phyloP scores from a whole-genome alignment of 768 basidiomycete species.

The Tricholoma sp. region DNA sequence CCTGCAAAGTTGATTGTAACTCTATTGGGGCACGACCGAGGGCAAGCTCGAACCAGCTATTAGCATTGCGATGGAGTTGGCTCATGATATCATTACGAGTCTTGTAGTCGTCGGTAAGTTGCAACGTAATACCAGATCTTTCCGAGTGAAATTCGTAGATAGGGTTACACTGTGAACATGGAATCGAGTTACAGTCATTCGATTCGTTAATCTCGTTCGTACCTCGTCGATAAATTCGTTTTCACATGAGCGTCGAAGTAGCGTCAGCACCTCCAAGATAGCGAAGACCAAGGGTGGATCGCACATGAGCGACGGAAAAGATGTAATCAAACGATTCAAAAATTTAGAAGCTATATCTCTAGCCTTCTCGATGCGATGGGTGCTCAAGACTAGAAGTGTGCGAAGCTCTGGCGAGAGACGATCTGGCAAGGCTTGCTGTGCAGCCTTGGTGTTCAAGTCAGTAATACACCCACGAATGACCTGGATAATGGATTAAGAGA shows the following conservation, averaged over 20 bases:
- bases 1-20: constrained; percentile 88
- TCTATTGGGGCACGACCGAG: constrained; percentile 88
- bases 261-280: constrained; percentile 86
- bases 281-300: constrained; percentile 82
- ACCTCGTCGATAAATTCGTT: constrained; percentile 92
- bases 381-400: constrained; percentile 69
- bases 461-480: constrained; percentile 73
- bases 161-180: constrained; percentile 73
- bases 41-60: constrained; percentile 82
- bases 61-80: constrained; percentile 69
- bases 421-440: constrained; percentile 72
- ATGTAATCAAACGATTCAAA: constrained; percentile 78
- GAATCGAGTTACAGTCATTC: neutral
- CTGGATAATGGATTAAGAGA: constrained; percentile 31
- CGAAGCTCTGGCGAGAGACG: constrained; percentile 70
- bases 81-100: constrained; percentile 81
- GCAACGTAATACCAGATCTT: constrained; percentile 65
- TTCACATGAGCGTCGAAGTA: constrained; percentile 83
- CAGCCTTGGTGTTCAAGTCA: constrained; percentile 68
- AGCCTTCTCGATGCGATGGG: constrained; percentile 77
- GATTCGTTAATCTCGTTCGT: constrained; percentile 11
- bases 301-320: constrained; percentile 94
- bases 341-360: constrained; percentile 81
- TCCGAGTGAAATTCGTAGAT: constrained; percentile 79
- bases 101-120: constrained; percentile 82